These are phyloP conservation scores for Stylonectria norvegica DNA, from an alignment of 2,329 filamentous ascomycete species.

Conservation along the genomic window DNA sequence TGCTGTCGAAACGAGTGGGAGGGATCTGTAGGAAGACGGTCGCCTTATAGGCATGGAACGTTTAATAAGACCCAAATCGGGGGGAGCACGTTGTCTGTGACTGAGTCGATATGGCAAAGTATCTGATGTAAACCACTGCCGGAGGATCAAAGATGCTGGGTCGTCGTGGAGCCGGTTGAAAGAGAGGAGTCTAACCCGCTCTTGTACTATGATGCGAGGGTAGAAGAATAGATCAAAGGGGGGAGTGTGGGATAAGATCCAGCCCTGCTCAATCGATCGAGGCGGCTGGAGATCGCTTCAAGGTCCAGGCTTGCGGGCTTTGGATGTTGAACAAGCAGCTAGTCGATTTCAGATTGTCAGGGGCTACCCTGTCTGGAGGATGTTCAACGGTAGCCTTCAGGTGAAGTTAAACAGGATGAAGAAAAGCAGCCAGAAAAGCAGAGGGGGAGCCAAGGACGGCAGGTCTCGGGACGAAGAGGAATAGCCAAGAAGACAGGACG, in stretches of 20 bases:
- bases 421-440: constrained; percentile 9
- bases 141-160: constrained; percentile 11
- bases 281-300: constrained; percentile 19
- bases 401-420: constrained; percentile 3
- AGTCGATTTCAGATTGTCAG: constrained; percentile 16
- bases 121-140: background rate
- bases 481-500: constrained; percentile 28
- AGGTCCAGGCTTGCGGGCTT: constrained; percentile 14
- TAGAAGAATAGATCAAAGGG: constrained; percentile 11
- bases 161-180: constrained; percentile 14
- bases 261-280: constrained; percentile 20
- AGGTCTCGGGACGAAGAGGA: constrained; percentile 18
- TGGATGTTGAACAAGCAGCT: constrained; percentile 9
- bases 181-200: constrained; percentile 15
- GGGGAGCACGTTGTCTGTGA: too few species aligned
- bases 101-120: too few species aligned
- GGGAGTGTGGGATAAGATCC: constrained; percentile 18
- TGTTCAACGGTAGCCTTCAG: constrained; percentile 11
- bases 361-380: constrained; percentile 13
- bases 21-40: too few species aligned
- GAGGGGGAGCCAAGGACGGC: constrained; percentile 15
- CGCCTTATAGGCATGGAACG: too few species aligned
- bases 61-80: too few species aligned
- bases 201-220: constrained; percentile 15
- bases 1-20: too few species aligned